phyloP scores from a whole-genome alignment of 768 basidiomycete species.

The Suillus clintonianus region DNA sequence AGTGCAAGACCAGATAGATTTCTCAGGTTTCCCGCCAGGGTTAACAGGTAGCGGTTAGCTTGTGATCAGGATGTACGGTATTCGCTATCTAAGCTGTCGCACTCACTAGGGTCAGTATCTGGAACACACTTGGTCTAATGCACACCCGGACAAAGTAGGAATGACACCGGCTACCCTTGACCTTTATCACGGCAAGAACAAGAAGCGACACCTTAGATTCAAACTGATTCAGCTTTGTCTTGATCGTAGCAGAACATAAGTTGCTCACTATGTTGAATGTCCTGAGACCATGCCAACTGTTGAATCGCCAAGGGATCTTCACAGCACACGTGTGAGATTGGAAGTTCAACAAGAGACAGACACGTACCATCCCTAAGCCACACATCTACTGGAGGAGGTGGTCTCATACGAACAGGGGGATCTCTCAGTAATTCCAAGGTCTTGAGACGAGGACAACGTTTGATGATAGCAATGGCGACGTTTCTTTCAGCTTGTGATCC shows the following conservation, averaged over 20 bases:
- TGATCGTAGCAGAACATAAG: neutral
- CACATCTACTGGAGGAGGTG: conserved; percentile 1
- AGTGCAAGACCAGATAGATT: conserved; percentile 93
- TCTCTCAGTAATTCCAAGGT: neutral
- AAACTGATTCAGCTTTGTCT: neutral
- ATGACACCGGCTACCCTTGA: too few species aligned
- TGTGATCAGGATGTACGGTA: conserved; percentile 13
- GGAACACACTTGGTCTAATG: neutral
- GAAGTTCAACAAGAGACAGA: neutral
- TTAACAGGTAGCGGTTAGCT: conserved; percentile 49
- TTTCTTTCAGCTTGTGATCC: conserved; percentile 3
- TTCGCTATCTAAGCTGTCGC: conserved; percentile 20
- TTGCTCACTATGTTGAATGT: neutral
- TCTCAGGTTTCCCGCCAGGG: conserved; percentile 82
- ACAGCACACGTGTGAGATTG: neutral
- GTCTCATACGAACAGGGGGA: neutral
- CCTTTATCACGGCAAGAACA: neutral
- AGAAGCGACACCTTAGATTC: neutral
- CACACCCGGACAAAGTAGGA: neutral
- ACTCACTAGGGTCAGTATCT: neutral
- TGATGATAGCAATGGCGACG: neutral
- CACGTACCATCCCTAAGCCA: conserved; percentile 1
- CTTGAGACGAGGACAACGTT: conserved; percentile 2
- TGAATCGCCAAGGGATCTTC: conserved; percentile 2
- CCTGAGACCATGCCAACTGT: neutral